Evolutionary conservation across 2,329 filamentous ascomycete species (phyloP), one percentile per base, ranked within the genome.

Genomic region (Venturia carpophila): DNA sequence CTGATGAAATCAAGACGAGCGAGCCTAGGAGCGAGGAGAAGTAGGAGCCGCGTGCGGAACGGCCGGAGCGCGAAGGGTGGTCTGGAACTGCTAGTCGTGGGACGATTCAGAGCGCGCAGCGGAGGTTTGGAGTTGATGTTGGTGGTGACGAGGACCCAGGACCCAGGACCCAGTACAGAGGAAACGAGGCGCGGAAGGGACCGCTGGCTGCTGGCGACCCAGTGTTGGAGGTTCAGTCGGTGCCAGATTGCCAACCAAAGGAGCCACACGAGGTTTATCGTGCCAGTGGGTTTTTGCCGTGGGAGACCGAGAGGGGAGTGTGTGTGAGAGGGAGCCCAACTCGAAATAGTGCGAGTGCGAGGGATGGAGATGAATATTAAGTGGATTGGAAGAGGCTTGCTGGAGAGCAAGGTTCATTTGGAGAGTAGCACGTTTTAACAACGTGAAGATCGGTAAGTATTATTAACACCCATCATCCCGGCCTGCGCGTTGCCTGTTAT

Each of bases 151-250:
- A 61, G 19, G 62, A 52, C 62, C 62, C 62, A 55, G 43, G 13
- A 63, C 37, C 30, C 34, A 61, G 19, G 62, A 52, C 62, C 62
- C 62, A 55, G 43, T 24, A 63, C 37, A 63, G 37, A 63, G 62
- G 62, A 63, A 27, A 39, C 62, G 62, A 52, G 60, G 21, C 24
- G 39, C 37, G 42, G 30, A 52, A 52, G 24, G 47, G 47, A 52
- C 21, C n/a, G 17, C 15, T 15, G 10, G 39, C 39, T 45, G 17
- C 42, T 45, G 27, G 47, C 21, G 47, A 34, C 30, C 47, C 47
- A 52, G 24, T 27, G 47, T 27, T 52, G 47, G 13, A 27, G 47
- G 15, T 11, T 11, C 45, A 27, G 47, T 27, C n/a, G n/a, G 47
- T 27, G 5, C 24, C 4, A 52, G 47, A 3, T 52, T 15, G 47